Conservation (phyloP, 257 asterid species). For the Nyctanthes arbortristis region DNA sequence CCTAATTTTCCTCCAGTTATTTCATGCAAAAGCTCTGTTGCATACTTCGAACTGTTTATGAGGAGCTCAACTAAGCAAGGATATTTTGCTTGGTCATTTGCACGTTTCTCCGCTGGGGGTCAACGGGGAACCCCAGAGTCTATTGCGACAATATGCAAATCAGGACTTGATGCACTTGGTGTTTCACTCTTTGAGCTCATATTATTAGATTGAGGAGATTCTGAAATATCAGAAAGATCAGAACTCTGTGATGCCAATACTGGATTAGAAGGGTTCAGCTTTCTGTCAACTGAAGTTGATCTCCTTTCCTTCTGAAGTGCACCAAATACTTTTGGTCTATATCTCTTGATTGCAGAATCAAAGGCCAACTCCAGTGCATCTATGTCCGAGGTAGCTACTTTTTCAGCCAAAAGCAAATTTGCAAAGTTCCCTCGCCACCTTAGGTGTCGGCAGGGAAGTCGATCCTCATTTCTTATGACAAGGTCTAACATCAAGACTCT, state of each 20-base stretch:
- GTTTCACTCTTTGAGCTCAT: slow-evolving; percentile 54
- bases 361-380: slow-evolving; percentile 80
- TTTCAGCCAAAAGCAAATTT: slow-evolving; percentile 82
- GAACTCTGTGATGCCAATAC: slow-evolving; percentile 70
- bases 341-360: slow-evolving; percentile 81
- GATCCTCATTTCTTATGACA: slow-evolving; percentile 95
- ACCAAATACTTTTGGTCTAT: slow-evolving; percentile 79
- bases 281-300: slow-evolving; percentile 76
- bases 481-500: slow-evolving; percentile 93
- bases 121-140: slow-evolving; percentile 98
- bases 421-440: slow-evolving; percentile 97
- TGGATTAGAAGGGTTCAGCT: slow-evolving; percentile 52
- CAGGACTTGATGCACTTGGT: slow-evolving; percentile 45
- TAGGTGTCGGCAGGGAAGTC: slow-evolving; percentile 96
- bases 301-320: slow-evolving; percentile 96
- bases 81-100: slow-evolving; percentile 83
- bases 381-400: slow-evolving; percentile 48
- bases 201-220: slow-evolving; percentile 74
- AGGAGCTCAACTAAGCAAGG: slow-evolving; percentile 95
- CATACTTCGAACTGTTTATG: slow-evolving; percentile 77
- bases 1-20: slow-evolving; percentile 84
- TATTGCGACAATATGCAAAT: slow-evolving; percentile 80
- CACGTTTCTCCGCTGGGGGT: slow-evolving; percentile 99
- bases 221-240: slow-evolving; percentile 70
- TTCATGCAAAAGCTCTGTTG: slow-evolving; percentile 71